Evolutionary conservation across 257 asterid species (phyloP).

Genomic region (Solanum chiquidenum): DNA sequence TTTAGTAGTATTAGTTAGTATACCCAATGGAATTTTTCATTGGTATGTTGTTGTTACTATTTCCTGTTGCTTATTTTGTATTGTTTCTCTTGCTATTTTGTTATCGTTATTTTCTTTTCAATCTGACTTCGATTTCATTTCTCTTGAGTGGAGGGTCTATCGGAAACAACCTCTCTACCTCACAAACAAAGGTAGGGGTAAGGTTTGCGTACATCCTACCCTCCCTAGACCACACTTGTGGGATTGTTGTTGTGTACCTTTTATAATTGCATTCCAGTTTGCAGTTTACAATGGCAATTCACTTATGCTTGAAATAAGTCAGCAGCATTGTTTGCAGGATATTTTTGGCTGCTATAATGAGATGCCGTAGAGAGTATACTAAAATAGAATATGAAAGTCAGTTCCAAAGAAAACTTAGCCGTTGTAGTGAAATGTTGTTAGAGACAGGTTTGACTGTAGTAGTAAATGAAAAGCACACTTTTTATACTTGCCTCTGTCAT

Average conservation of each 20-base stretch:
- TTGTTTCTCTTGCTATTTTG: background rate
- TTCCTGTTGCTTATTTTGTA: background rate
- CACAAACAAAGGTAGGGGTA: background rate
- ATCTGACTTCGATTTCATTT: background rate
- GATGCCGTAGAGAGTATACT: background rate
- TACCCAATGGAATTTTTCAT: background rate
- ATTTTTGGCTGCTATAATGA: background rate
- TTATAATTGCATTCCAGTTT: background rate
- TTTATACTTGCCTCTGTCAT: background rate
- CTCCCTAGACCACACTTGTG: background rate
- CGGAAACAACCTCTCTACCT: background rate
- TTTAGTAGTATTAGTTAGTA: background rate
- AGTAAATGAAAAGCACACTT: background rate
- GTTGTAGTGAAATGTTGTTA: background rate
- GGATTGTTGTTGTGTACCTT: background rate
- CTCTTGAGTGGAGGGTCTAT: background rate
- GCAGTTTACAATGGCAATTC: background rate
- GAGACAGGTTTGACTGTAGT: background rate
- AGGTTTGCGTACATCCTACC: background rate
- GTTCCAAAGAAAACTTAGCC: background rate
- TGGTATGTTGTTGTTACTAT: background rate
- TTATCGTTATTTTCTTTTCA: background rate
- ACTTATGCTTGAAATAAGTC: background rate
- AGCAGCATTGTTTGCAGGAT: background rate
- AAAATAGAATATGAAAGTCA: background rate